Evolutionary conservation across 2,329 filamentous ascomycete species (phyloP).

Genomic region (Claviceps digitariae): DNA sequence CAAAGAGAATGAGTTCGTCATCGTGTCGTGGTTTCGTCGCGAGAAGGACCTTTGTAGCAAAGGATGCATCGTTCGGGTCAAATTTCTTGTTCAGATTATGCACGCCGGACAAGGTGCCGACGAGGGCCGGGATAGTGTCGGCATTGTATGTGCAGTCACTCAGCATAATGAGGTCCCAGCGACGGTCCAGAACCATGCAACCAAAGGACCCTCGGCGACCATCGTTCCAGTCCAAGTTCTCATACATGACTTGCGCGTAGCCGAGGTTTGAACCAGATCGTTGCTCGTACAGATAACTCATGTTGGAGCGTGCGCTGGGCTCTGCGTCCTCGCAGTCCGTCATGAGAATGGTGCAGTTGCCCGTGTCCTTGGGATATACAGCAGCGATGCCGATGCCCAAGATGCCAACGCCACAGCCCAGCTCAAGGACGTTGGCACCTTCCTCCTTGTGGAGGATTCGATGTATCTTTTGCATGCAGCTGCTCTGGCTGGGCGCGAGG

Average conservation of each 20-base stretch:
- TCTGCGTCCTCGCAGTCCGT: conserved; percentile 44
- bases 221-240: conserved; percentile 44
- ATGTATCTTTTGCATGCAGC: conserved; percentile 18
- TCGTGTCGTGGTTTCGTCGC: conserved; percentile 43
- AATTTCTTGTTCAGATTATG: conserved; percentile 23
- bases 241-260: conserved; percentile 27
- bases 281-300: conserved; percentile 17
- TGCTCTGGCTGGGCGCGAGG: conserved; percentile 13
- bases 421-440: conserved; percentile 33
- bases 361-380: conserved; percentile 15
- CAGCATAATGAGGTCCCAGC: conserved; percentile 41
- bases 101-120: conserved; percentile 37
- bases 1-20: conserved; percentile 36
- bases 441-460: conserved; percentile 14
- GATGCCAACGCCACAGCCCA: conserved; percentile 44
- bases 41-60: conserved; percentile 32
- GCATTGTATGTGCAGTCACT: conserved; percentile 51
- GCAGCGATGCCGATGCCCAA: conserved; percentile 36
- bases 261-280: conserved; percentile 5
- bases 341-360: conserved; percentile 28
- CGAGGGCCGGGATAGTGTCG: conserved; percentile 39
- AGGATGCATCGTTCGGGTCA: conserved; percentile 8
- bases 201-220: conserved; percentile 33
- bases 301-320: conserved; percentile 33
- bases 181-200: conserved; percentile 19